Conservation (phyloP, 106 monocot species). For the Amphibolis antarctica region DNA sequence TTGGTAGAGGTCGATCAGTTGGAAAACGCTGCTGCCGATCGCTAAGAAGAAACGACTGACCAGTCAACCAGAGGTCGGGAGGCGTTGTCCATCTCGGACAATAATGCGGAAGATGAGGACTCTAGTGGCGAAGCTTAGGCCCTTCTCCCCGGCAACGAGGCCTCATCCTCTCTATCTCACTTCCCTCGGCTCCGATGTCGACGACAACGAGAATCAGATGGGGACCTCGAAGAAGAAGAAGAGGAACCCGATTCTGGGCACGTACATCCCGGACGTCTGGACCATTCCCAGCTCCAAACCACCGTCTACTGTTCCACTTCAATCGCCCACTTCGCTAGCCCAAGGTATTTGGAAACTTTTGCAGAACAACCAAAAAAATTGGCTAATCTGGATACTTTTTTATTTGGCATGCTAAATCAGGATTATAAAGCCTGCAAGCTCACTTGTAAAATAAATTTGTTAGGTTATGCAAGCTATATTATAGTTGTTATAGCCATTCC, state of each 20-base stretch:
- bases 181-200: neutral
- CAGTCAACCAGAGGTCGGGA: no score
- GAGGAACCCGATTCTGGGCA: constrained; percentile 38
- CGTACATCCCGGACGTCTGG: constrained; percentile 77
- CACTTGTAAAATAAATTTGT: no score
- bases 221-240: constrained; percentile 7
- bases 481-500: no score
- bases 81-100: no score
- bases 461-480: no score
- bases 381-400: no score
- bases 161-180: neutral
- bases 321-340: neutral
- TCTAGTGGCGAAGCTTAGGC: neutral
- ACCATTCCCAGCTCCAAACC: constrained; percentile 3
- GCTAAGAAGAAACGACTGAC: no score
- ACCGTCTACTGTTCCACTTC: constrained; percentile 5
- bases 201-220: neutral
- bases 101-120: neutral
- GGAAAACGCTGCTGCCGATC: no score
- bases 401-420: no score
- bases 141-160: neutral
- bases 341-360: neutral
- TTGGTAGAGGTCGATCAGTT: no score
- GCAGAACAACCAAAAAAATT: no score
- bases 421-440: no score